These are phyloP conservation scores for Botrytis medusae DNA, from an alignment of 2,329 filamentous ascomycete species.

Conservation along the genomic window DNA sequence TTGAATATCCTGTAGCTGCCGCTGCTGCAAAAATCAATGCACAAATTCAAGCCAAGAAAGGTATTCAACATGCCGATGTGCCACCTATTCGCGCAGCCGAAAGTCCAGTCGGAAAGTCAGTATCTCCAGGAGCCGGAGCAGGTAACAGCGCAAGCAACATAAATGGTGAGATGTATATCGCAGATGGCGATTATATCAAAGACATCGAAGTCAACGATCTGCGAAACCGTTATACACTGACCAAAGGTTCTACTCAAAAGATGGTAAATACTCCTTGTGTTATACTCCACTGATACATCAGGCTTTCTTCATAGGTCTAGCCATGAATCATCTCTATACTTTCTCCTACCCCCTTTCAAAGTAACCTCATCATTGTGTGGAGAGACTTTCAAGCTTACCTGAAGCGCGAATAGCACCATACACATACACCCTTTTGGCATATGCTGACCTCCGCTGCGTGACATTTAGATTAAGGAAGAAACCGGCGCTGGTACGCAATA, in stretches of 20 bases:
- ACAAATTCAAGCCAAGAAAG: conserved; percentile 80
- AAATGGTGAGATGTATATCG: conserved; percentile 87
- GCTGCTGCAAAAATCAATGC: conserved; percentile 87
- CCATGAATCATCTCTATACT: conserved; percentile 38
- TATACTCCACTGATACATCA: conserved; percentile 65
- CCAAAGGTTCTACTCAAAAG: conserved; percentile 96
- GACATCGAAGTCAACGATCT: conserved; percentile 99
- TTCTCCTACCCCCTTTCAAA: conserved; percentile 39
- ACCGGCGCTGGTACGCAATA: conserved; percentile 97
- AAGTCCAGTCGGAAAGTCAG: conserved; percentile 34
- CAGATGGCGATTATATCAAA: conserved; percentile 96
- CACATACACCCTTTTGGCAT: conserved; percentile 72
- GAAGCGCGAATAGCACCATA: conserved; percentile 61
- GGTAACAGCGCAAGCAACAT: conserved; percentile 52
- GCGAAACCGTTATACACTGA: conserved; percentile 94
- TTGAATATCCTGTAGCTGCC: conserved; percentile 57
- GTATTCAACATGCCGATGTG: conserved; percentile 86
- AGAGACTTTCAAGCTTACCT: conserved; percentile 69
- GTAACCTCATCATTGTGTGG: conserved; percentile 44
- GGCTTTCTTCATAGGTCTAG: conserved; percentile 40
- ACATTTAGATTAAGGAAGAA: conserved; percentile 98
- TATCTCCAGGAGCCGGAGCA: conserved; percentile 35
- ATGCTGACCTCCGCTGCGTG: conserved; percentile 90
- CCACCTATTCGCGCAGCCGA: conserved; percentile 65
- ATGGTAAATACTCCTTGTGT: conserved; percentile 90